Evolutionary conservation across 2,329 filamentous ascomycete genomes (phyloP).

Genomic region (Exutisphaerella laricina): DNA sequence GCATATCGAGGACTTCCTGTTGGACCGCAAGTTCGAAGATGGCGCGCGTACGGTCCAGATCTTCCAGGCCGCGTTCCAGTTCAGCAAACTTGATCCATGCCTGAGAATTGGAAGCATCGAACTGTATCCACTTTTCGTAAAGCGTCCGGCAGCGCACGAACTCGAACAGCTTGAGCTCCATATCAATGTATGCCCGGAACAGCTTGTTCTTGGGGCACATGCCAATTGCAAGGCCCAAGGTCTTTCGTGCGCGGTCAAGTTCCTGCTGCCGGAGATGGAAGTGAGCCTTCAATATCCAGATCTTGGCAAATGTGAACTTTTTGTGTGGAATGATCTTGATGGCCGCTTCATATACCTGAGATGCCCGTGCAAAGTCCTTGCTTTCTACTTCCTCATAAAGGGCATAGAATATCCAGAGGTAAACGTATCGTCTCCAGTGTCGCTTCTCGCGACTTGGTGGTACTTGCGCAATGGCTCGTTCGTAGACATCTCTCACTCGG

Average conservation of each 20-base stretch:
- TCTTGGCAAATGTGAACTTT: constrained; percentile 93
- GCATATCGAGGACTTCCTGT: constrained; percentile 87
- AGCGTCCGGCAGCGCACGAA: constrained; percentile 85
- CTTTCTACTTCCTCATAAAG: constrained; percentile 88
- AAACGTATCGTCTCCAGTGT: constrained; percentile 96
- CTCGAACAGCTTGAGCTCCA: constrained; percentile 91
- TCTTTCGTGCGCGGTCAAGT: constrained; percentile 74
- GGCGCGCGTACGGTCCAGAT: constrained; percentile 76
- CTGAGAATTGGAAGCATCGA: constrained; percentile 82
- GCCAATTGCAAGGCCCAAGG: constrained; percentile 81
- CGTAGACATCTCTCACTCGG: constrained; percentile 85
- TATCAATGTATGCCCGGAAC: constrained; percentile 86
- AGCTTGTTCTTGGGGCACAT: constrained; percentile 95
- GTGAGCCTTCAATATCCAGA: constrained; percentile 90
- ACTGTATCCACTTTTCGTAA: constrained; percentile 91
- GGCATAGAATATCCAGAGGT: constrained; percentile 96
- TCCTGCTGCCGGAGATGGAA: constrained; percentile 88
- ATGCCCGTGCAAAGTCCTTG: constrained; percentile 69
- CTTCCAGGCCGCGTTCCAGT: constrained; percentile 84
- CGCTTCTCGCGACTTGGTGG: constrained; percentile 94
- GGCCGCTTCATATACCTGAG: constrained; percentile 87
- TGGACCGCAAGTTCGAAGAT: constrained; percentile 88
- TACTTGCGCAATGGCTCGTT: constrained; percentile 89
- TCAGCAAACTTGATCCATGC: constrained; percentile 97
- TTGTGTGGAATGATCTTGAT: constrained; percentile 87